Percentiles rank a stretch among this genome's conserved stretches.
These are phyloP conservation scores for Uronychia binucleata DNA, from an alignment of 73 alveolate species.

Conservation along the genomic window DNA sequence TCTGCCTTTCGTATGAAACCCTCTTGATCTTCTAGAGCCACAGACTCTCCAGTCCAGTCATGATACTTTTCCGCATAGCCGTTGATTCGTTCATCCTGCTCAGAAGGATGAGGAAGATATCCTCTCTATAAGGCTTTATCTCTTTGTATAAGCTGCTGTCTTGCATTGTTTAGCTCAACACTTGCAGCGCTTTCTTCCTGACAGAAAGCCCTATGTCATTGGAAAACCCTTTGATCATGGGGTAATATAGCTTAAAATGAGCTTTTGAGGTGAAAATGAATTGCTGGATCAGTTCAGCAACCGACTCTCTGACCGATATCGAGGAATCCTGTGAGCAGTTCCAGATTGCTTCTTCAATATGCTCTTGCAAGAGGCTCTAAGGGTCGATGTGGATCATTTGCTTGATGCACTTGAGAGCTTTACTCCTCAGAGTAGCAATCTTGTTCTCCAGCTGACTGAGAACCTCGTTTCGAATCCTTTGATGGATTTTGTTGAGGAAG, in stretches of 20 bases:
- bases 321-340: background rate
- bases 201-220: background rate
- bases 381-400: background rate
- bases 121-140: background rate
- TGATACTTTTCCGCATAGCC: background rate
- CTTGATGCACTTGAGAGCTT: background rate
- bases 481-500: background rate
- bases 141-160: background rate
- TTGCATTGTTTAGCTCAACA: background rate
- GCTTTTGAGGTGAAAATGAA: background rate
- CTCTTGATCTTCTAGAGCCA: background rate
- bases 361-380: background rate
- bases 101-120: background rate
- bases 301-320: background rate
- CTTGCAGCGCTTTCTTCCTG: background rate
- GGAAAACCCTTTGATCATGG: background rate
- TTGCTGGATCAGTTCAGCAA: background rate
- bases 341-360: background rate
- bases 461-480: background rate
- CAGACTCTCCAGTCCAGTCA: background rate
- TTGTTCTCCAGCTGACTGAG: background rate
- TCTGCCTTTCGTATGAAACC: background rate
- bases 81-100: background rate
- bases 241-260: background rate
- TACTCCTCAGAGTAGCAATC: background rate